phyloP scores from a whole-genome alignment of 345 rosid species.

The Noccaea bulbosa region DNA sequence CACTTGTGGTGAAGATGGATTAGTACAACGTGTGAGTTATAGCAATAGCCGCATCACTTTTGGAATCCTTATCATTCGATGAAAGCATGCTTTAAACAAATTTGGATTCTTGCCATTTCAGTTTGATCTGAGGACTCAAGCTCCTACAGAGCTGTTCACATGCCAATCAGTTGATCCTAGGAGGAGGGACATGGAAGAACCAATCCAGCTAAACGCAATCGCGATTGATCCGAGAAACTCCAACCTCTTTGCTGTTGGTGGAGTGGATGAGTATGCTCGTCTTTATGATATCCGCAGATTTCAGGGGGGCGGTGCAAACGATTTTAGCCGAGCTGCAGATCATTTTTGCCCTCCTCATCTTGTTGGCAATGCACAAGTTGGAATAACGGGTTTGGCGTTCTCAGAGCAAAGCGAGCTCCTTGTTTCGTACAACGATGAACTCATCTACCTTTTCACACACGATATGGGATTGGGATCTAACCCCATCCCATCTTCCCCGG shows the following conservation, averaged over 20 bases:
- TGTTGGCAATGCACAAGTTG: slow-evolving; percentile 59
- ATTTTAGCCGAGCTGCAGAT: slow-evolving; percentile 58
- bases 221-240: slow-evolving; percentile 83
- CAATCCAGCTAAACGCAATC: slow-evolving; percentile 67
- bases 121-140: slow-evolving; percentile 81
- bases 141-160: slow-evolving; percentile 70
- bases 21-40: slow-evolving; percentile 82
- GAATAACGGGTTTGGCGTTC: slow-evolving; percentile 89
- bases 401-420: slow-evolving; percentile 93
- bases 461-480: slow-evolving; percentile 80
- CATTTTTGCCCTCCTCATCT: slow-evolving; percentile 78
- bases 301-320: slow-evolving; percentile 60
- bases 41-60: neutral
- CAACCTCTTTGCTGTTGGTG: slow-evolving; percentile 79
- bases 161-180: slow-evolving; percentile 52
- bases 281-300: slow-evolving; percentile 80
- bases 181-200: slow-evolving; percentile 44
- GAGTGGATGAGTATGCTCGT: slow-evolving; percentile 78
- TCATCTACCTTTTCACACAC: slow-evolving; percentile 70
- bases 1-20: slow-evolving; percentile 92
- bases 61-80: neutral
- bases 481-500: slow-evolving; percentile 39
- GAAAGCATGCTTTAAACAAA: neutral
- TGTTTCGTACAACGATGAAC: slow-evolving; percentile 74
- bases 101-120: slow-evolving; percentile 45